Evolutionary conservation across 768 basidiomycete genomes (phyloP).

Genomic region (Porphyrellus cyaneotinctus): DNA sequence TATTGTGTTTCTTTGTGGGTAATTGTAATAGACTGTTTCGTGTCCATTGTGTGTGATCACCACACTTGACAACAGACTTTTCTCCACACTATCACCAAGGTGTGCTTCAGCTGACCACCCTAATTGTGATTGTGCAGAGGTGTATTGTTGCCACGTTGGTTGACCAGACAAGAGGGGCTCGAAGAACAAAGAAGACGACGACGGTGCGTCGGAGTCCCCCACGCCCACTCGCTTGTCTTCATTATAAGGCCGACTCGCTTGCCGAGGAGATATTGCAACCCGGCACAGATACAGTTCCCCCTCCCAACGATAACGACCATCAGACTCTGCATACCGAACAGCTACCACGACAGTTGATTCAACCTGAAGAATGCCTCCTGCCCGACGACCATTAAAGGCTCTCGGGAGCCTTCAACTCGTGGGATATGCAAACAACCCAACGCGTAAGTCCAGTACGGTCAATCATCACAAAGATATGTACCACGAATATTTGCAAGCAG

Average conservation of each 20-base stretch:
- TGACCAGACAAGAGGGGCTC: background rate
- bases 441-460: constrained; percentile 14
- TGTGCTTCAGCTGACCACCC: background rate
- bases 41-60: too few relatives aligned
- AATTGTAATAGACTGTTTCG: too few relatives aligned
- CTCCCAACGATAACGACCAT: background rate
- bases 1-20: too few relatives aligned
- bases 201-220: background rate
- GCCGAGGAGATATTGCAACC: background rate
- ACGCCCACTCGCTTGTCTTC: background rate
- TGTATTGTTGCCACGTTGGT: constrained; percentile 13
- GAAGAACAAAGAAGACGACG: constrained; percentile 5
- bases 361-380: constrained; percentile 18
- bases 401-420: constrained; percentile 23
- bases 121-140: constrained; percentile 1
- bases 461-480: background rate
- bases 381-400: constrained; percentile 12
- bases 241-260: constrained; percentile 8
- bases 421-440: constrained; percentile 22
- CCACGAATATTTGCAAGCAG: constrained; percentile 6
- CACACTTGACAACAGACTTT: constrained; percentile 5
- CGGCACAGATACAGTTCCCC: too few relatives aligned
- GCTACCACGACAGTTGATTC: background rate
- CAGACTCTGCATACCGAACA: background rate
- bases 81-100: constrained; percentile 1